Conservation (phyloP, 352 stramenopile species). For the Pythium sp. region DNA sequence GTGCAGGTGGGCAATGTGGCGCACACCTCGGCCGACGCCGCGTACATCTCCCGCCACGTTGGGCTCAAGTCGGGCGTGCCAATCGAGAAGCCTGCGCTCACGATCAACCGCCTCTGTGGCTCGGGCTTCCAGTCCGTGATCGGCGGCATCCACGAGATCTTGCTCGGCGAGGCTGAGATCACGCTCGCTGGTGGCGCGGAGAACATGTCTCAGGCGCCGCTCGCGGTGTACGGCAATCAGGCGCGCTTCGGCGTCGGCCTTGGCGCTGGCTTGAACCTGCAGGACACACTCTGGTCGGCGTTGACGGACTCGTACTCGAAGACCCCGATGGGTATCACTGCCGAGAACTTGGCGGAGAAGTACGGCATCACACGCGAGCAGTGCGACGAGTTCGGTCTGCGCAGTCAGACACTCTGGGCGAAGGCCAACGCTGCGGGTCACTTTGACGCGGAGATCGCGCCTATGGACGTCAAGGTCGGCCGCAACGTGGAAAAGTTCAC, state of each 20-base stretch:
- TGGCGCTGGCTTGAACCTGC: conserved; percentile 90
- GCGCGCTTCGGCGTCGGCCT: conserved; percentile 92
- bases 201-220: conserved; percentile 96
- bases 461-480: conserved; percentile 89
- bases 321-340: conserved; percentile 97
- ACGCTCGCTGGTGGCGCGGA: conserved; percentile 89
- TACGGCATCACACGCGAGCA: conserved; percentile 93
- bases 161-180: conserved; percentile 89
- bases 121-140: conserved; percentile 97
- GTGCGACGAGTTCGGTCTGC: conserved; percentile 93
- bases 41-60: conserved; percentile 96
- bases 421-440: conserved; percentile 88
- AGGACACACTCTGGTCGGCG: conserved; percentile 96
- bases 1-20: conserved; percentile 97
- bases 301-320: conserved; percentile 95
- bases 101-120: conserved; percentile 97
- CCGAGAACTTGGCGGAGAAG: conserved; percentile 97
- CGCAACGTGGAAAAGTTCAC: conserved; percentile 85
- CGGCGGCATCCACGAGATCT: conserved; percentile 89
- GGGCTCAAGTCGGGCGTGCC: conserved; percentile 89
- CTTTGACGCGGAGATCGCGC: conserved; percentile 95
- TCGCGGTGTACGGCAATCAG: conserved; percentile 91
- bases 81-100: conserved; percentile 91
- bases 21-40: conserved; percentile 90
- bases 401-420: conserved; percentile 92